phyloP scores from a whole-genome alignment of 2,329 filamentous ascomycete genomes.

The Endoconidiophora polonica region DNA sequence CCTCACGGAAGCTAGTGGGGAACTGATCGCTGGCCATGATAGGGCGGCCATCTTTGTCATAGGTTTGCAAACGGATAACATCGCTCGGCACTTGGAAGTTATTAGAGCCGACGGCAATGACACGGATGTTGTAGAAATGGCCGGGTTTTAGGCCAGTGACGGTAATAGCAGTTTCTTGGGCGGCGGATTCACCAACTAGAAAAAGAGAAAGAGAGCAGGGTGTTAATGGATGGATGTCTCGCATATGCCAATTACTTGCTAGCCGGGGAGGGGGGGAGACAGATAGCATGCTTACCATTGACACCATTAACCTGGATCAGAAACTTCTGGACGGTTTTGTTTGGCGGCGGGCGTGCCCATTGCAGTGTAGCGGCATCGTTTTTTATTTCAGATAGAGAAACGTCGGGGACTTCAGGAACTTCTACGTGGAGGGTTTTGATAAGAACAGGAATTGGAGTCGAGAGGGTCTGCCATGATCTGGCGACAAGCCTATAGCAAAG shows the following conservation, averaged over 20 bases:
- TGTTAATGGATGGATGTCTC: not conserved
- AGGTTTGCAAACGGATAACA: slow-evolving; percentile 70
- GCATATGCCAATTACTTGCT: not conserved
- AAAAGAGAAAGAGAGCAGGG: not conserved
- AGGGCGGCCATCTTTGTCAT: slow-evolving; percentile 46
- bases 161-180: slow-evolving; percentile 59
- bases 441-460: slow-evolving; percentile 79
- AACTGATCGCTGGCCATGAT: slow-evolving; percentile 38
- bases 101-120: slow-evolving; percentile 77
- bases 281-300: slow-evolving; percentile 43
- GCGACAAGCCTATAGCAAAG: slow-evolving; percentile 52
- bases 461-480: slow-evolving; percentile 73
- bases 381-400: slow-evolving; percentile 79
- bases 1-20: slow-evolving; percentile 37
- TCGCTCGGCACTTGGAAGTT: slow-evolving; percentile 85
- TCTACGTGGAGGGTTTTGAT: slow-evolving; percentile 86
- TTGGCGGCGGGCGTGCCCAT: slow-evolving; percentile 60
- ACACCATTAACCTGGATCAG: slow-evolving; percentile 87
- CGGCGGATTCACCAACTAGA: slow-evolving; percentile 65
- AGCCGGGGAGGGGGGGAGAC: not conserved
- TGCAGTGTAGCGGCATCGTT: slow-evolving; percentile 75
- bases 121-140: slow-evolving; percentile 83
- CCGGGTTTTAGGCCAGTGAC: slow-evolving; percentile 75
- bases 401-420: slow-evolving; percentile 74
- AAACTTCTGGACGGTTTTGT: slow-evolving; percentile 63